Evolutionary conservation across 805 yeast genomes (phyloP).

Genomic region (Brettanomyces nanus): DNA sequence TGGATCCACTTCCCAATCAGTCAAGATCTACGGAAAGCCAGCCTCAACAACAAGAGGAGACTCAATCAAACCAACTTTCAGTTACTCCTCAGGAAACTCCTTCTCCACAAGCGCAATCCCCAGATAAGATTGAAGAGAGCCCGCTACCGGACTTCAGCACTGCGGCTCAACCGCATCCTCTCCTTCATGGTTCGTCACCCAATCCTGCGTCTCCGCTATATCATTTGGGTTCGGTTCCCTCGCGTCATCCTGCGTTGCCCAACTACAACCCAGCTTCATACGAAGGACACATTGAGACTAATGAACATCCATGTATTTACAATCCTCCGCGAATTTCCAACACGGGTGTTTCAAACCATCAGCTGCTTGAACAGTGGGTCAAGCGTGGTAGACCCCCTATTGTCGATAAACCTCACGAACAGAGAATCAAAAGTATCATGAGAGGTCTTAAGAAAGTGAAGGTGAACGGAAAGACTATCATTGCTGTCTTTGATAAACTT

Average conservation of each 20-base stretch:
- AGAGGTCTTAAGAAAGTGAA: slow-evolving; percentile 71
- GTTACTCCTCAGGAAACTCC: not conserved
- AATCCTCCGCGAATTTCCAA: slow-evolving; percentile 20
- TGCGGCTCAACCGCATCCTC: slow-evolving; percentile 1
- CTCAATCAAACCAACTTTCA: not conserved
- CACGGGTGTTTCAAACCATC: slow-evolving; percentile 16
- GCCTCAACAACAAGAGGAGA: not conserved
- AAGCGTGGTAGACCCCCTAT: slow-evolving; percentile 89
- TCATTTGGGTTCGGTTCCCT: not conserved
- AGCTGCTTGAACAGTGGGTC: slow-evolving; percentile 35
- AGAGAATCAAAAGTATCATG: slow-evolving; percentile 80
- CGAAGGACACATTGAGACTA: slow-evolving; percentile 19
- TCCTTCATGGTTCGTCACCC: not conserved
- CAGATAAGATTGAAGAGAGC: slow-evolving; percentile 2
- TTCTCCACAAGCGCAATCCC: not conserved
- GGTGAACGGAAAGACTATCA: slow-evolving; percentile 37
- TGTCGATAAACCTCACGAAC: slow-evolving; percentile 86
- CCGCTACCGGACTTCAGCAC: slow-evolving; percentile 1
- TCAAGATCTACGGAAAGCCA: not conserved
- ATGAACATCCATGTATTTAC: slow-evolving; percentile 19
- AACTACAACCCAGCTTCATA: slow-evolving; percentile 22
- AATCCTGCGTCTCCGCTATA: not conserved
- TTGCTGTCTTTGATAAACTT: slow-evolving; percentile 62
- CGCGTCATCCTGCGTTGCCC: slow-evolving; percentile 1
- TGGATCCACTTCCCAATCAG: slow-evolving; percentile 57